Evolutionary conservation across 805 yeast genomes (phyloP).

Genomic region (Wickerhamiella domercqiae): DNA sequence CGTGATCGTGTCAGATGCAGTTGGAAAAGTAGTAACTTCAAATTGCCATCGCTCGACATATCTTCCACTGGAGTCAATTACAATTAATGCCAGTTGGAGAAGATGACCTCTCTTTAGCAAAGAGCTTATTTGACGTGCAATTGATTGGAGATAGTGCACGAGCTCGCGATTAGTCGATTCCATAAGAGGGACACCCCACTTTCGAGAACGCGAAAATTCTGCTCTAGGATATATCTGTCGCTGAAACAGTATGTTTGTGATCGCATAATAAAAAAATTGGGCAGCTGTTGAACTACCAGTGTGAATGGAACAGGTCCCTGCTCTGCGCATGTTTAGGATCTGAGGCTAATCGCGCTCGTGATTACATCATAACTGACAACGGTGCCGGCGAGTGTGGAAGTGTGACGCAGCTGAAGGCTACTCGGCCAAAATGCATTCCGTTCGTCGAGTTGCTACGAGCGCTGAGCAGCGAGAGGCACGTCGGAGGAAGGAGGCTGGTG

Average conservation of each 20-base stretch:
- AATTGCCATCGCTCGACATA: constrained; percentile 82
- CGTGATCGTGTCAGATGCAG: constrained; percentile 11
- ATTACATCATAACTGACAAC: too few species aligned
- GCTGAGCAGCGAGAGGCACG: constrained; percentile 41
- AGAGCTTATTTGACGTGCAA: constrained; percentile 50
- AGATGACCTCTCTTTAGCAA: constrained; percentile 66
- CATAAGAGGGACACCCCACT: constrained; percentile 64
- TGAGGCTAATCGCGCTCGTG: too few species aligned
- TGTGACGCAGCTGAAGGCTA: too few species aligned
- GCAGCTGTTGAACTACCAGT: constrained; percentile 19
- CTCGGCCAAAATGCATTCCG: constrained; percentile 54
- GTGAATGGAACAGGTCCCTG: too few species aligned
- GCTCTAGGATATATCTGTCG: constrained; percentile 81
- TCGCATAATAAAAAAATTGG: constrained; percentile 71
- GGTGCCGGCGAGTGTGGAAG: too few species aligned
- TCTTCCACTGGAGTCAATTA: constrained; percentile 50
- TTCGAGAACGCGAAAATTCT: constrained; percentile 61
- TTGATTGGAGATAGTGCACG: constrained; percentile 45
- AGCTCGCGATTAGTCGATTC: constrained; percentile 65
- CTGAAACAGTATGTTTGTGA: constrained; percentile 71
- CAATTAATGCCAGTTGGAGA: constrained; percentile 51
- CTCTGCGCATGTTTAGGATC: too few species aligned
- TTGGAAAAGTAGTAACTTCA: constrained; percentile 28
- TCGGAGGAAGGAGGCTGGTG: constrained; percentile 40
- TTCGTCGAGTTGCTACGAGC: constrained; percentile 42